These are phyloP conservation scores for Nelumbo lutea DNA, from an alignment of 164 flowering plant species.

Conservation along the genomic window DNA sequence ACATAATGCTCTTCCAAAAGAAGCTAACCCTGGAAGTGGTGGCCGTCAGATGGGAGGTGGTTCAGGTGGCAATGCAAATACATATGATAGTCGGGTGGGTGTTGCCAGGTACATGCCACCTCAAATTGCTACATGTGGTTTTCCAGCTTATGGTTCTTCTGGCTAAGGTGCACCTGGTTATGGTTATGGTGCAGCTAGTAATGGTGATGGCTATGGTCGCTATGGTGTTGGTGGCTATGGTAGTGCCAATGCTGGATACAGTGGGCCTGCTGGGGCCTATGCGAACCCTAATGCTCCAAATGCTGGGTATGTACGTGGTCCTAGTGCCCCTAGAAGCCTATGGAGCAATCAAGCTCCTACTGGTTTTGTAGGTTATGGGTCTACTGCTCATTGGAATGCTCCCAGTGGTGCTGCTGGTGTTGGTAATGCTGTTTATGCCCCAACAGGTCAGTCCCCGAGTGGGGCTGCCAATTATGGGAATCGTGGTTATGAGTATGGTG, in stretches of 20 bases:
- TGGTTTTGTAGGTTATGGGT: slow-evolving; percentile 50
- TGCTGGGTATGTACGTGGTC: slow-evolving; percentile 69
- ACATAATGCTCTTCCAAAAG: slow-evolving; percentile 82
- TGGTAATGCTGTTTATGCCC: slow-evolving; percentile 52
- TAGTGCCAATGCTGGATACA: slow-evolving; percentile 57
- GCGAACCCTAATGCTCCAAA: slow-evolving; percentile 61
- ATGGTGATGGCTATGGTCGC: slow-evolving; percentile 74
- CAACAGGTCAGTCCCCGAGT: slow-evolving; percentile 72
- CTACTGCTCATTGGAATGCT: slow-evolving; percentile 37
- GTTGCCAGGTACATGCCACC: slow-evolving; percentile 69
- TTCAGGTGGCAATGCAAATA: slow-evolving; percentile 47
- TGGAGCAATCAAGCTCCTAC: slow-evolving; percentile 68
- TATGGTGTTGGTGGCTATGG: slow-evolving; percentile 60
- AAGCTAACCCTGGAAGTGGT: slow-evolving; percentile 54
- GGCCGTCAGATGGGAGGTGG: slow-evolving; percentile 60
- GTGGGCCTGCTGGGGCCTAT: slow-evolving; percentile 64
- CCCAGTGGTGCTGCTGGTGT: slow-evolving; percentile 33
- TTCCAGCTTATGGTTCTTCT: slow-evolving; percentile 64
- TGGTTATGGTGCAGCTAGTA: slow-evolving; percentile 70
- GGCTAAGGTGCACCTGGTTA: slow-evolving; percentile 67
- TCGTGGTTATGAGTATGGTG: slow-evolving; percentile 29
- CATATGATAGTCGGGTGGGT: slow-evolving; percentile 73
- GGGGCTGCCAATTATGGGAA: slow-evolving; percentile 56
- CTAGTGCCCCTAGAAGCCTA: slow-evolving; percentile 62
- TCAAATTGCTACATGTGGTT: slow-evolving; percentile 63